Conservation (phyloP, 1,139 yeast genomes). For the Pichia norvegensis region DNA sequence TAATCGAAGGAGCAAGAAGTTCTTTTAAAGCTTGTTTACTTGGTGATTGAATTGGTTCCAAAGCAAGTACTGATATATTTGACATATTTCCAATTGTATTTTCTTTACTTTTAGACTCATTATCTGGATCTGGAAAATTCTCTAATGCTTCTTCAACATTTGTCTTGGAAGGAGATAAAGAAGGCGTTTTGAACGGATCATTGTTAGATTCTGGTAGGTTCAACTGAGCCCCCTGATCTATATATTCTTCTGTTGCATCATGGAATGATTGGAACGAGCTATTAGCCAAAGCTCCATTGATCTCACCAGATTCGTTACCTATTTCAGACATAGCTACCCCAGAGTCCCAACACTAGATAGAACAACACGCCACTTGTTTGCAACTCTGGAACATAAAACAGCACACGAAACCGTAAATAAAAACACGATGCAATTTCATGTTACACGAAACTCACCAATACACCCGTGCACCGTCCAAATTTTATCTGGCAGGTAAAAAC, state of each 20-base stretch:
- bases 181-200: not conserved
- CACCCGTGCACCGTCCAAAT: not conserved
- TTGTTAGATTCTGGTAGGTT: not conserved
- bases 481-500: no score
- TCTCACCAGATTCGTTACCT: not conserved
- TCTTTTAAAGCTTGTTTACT: conserved; percentile 7
- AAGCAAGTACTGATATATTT: conserved; percentile 11
- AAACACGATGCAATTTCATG: no score
- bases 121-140: not conserved
- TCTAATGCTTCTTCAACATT: not conserved
- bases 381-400: not conserved
- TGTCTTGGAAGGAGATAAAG: not conserved
- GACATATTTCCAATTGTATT: not conserved
- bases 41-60: conserved; percentile 14
- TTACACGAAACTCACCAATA: no score
- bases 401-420: not conserved
- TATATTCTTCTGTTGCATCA: not conserved
- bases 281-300: conserved; percentile 4
- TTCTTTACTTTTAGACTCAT: not conserved
- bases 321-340: not conserved
- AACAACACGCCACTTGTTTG: not conserved
- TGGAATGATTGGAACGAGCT: conserved; percentile 5
- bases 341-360: no score
- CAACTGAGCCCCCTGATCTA: conserved; percentile 8
- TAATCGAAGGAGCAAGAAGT: conserved; percentile 1